Evolutionary conservation across 768 basidiomycete genomes (phyloP).

Genomic region (Trametes meyenii): DNA sequence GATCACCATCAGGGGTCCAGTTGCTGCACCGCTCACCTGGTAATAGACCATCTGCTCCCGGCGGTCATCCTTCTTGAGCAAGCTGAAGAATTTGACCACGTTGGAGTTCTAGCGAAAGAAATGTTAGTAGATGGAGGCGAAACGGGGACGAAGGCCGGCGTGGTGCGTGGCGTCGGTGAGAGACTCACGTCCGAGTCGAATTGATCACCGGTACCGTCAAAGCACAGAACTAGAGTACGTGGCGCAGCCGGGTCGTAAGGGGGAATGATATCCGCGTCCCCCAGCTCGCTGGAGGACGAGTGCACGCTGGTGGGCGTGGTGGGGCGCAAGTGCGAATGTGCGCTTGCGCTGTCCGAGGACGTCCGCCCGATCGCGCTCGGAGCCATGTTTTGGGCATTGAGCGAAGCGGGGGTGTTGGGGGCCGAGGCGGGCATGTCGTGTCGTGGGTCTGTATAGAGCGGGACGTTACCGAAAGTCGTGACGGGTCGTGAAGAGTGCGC

Average conservation of each 20-base stretch:
- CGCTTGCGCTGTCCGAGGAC: slow-evolving; percentile 2
- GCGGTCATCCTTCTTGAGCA: slow-evolving; percentile 68
- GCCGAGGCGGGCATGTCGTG: slow-evolving; percentile 6
- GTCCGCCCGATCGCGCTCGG: background rate
- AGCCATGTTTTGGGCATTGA: background rate
- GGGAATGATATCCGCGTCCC: slow-evolving; percentile 29
- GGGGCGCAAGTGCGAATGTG: slow-evolving; percentile 12
- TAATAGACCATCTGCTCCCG: slow-evolving; percentile 73
- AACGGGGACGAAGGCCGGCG: background rate
- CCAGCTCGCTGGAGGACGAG: slow-evolving; percentile 17
- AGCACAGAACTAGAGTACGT: slow-evolving; percentile 70
- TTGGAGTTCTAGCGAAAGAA: slow-evolving; percentile 63
- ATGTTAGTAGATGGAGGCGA: background rate
- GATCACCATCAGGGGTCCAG: slow-evolving; percentile 12
- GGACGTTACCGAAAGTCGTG: slow-evolving; percentile 1
- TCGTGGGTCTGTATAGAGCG: slow-evolving; percentile 10
- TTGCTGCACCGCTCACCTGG: slow-evolving; percentile 47
- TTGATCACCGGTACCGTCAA: slow-evolving; percentile 67
- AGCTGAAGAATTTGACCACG: slow-evolving; percentile 66
- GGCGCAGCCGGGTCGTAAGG: slow-evolving; percentile 20
- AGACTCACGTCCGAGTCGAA: slow-evolving; percentile 64
- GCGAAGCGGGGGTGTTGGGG: background rate
- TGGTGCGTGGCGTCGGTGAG: background rate
- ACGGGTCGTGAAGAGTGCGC: slow-evolving; percentile 13
- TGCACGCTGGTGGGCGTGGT: slow-evolving; percentile 19